These are phyloP conservation scores for Prunus fruticosa DNA, from an alignment of 306 rosid species.

Conservation along the genomic window DNA sequence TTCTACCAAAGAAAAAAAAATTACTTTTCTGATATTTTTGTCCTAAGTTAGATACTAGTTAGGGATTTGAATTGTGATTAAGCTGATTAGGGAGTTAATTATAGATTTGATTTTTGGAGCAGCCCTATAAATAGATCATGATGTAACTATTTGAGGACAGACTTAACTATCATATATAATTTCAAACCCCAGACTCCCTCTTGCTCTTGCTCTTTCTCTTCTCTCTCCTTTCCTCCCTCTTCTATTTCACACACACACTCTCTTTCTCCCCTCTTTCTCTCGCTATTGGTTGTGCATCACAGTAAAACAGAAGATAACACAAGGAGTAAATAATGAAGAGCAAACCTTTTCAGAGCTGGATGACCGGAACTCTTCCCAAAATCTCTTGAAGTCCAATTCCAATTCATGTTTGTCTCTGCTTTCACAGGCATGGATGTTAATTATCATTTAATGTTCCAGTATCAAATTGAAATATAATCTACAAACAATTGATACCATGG, in stretches of 20 bases:
- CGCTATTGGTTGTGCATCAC: neutral
- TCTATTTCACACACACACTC: neutral
- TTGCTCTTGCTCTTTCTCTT: neutral
- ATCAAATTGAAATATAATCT: neutral
- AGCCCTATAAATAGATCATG: neutral
- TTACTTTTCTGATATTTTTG: neutral
- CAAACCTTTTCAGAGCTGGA: constrained; percentile 99
- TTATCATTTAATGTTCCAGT: neutral
- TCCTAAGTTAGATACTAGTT: neutral
- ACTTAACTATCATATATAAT: neutral
- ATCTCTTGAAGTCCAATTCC: constrained; percentile 99
- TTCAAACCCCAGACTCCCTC: neutral
- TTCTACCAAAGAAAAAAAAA: neutral
- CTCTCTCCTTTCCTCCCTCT: neutral
- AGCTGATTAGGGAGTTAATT: neutral
- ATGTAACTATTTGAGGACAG: neutral
- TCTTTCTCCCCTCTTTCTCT: neutral
- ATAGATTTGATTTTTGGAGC: neutral
- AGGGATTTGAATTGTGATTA: neutral
- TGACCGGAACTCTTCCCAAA: constrained; percentile 97
- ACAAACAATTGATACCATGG: constrained; percentile 4
- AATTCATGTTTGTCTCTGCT: constrained; percentile 93
- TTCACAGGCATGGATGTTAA: constrained; percentile 25
- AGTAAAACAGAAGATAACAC: neutral
- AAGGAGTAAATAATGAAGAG: constrained; percentile 23